Evolutionary conservation across 2,329 filamentous ascomycete species (phyloP).

Genomic region (Fusarium kyushuense): DNA sequence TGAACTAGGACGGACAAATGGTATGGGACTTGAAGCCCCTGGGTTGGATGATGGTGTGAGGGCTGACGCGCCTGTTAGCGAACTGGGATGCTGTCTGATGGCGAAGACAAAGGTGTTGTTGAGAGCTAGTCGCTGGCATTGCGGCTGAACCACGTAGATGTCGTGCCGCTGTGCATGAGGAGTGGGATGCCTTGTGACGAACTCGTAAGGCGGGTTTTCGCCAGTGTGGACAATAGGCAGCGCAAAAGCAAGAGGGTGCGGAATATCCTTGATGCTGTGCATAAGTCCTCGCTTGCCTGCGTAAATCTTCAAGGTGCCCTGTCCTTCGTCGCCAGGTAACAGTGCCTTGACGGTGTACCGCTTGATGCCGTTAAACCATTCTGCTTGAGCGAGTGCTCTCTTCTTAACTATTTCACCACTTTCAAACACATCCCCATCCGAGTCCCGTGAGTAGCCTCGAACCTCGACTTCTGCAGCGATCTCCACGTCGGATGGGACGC

Average conservation of each 20-base stretch:
- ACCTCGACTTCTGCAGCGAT: constrained; percentile 93
- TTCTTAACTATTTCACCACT: constrained; percentile 89
- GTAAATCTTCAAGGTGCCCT: constrained; percentile 89
- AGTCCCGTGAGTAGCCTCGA: constrained; percentile 81
- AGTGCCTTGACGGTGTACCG: constrained; percentile 94
- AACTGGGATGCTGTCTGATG: constrained; percentile 88
- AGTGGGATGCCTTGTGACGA: constrained; percentile 91
- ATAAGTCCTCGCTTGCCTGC: constrained; percentile 94
- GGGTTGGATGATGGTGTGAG: constrained; percentile 62
- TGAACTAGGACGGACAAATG: constrained; percentile 70
- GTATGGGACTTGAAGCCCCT: constrained; percentile 67
- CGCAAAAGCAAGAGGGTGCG: constrained; percentile 88
- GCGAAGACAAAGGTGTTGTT: constrained; percentile 99
- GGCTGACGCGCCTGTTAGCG: constrained; percentile 56
- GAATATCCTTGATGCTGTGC: constrained; percentile 97
- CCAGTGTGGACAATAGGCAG: constrained; percentile 92
- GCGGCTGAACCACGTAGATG: constrained; percentile 95
- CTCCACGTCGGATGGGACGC: constrained; percentile 90
- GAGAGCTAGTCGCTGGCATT: constrained; percentile 86
- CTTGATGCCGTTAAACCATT: constrained; percentile 90
- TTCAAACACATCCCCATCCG: constrained; percentile 93
- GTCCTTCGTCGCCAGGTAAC: constrained; percentile 90
- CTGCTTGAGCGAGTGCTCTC: constrained; percentile 87
- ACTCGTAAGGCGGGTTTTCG: constrained; percentile 94
- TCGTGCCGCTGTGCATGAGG: constrained; percentile 98